These are phyloP conservation scores for Ambrosiella beaveri DNA, from an alignment of 2,329 filamentous ascomycete genomes.

Conservation along the genomic window DNA sequence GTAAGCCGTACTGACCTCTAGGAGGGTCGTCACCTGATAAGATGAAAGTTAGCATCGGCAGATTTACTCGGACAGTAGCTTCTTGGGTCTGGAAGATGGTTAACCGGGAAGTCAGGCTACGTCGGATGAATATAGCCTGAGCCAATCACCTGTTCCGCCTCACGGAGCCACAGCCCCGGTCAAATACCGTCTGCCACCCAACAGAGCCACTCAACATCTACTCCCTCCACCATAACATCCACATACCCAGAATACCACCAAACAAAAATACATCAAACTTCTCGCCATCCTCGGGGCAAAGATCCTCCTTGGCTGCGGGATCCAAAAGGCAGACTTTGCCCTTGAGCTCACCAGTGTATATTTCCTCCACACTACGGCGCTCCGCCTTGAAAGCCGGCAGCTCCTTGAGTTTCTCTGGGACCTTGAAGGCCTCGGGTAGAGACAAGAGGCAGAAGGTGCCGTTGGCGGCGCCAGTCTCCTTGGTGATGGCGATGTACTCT, in stretches of 20 bases:
- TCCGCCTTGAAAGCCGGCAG: conserved; percentile 53
- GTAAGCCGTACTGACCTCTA: conserved; percentile 41
- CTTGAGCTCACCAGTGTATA: conserved; percentile 53
- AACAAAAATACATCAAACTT: conserved; percentile 85
- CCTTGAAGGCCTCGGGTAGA: conserved; percentile 49
- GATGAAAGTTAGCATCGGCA: conserved; percentile 9
- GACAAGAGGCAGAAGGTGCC: conserved; percentile 69
- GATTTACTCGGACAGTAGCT: not conserved
- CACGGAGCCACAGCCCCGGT: not conserved
- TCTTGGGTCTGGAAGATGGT: not conserved
- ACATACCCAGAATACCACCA: conserved; percentile 78
- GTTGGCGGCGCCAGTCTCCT: conserved; percentile 52
- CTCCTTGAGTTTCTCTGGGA: conserved; percentile 39
- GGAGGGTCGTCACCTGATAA: conserved; percentile 73
- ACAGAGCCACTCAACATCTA: not conserved
- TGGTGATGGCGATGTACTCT: conserved; percentile 77
- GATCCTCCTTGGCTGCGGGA: conserved; percentile 62
- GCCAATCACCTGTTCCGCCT: not conserved
- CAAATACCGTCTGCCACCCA: not conserved
- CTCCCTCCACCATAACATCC: not conserved
- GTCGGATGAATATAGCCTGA: not conserved
- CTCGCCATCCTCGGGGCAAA: conserved; percentile 67
- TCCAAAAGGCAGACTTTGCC: conserved; percentile 75
- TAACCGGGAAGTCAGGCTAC: not conserved
- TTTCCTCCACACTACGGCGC: conserved; percentile 60